phyloP scores from a whole-genome alignment of 768 basidiomycete genomes.

The Termitomyces sp. region DNA sequence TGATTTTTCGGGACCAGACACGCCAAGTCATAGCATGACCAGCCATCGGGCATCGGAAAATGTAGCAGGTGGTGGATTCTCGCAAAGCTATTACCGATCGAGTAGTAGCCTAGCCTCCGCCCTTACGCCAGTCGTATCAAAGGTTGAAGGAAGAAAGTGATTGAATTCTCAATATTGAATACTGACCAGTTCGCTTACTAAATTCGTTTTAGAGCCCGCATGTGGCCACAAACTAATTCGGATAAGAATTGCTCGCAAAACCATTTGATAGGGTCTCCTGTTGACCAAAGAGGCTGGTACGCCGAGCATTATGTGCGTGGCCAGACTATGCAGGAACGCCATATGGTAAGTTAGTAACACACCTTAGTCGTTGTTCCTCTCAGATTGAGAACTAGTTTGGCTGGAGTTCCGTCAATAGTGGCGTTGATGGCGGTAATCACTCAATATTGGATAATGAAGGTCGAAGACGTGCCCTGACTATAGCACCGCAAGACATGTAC shows the following conservation, averaged over 20 bases:
- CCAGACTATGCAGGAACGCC: constrained; percentile 4
- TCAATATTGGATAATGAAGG: background rate
- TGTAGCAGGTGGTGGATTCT: background rate
- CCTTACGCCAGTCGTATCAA: background rate
- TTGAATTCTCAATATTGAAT: background rate
- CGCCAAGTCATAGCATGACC: background rate
- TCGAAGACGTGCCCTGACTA: constrained; percentile 1
- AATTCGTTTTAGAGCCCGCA: background rate
- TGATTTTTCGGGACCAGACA: background rate
- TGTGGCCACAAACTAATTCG: background rate
- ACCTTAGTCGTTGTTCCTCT: background rate
- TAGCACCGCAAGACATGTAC: background rate
- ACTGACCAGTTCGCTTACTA: background rate
- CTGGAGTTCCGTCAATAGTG: background rate
- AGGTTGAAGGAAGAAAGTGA: background rate
- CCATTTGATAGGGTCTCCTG: background rate
- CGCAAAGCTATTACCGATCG: constrained; percentile 3
- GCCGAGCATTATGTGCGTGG: background rate
- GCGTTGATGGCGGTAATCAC: background rate
- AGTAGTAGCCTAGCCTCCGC: constrained; percentile 8
- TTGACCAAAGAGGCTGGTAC: background rate
- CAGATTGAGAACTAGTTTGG: background rate
- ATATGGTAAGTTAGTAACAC: background rate
- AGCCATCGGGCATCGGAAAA: background rate
- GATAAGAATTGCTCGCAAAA: background rate